Percentiles rank a stretch among this genome's conserved stretches.
Evolutionary conservation across 2,329 filamentous ascomycete species (phyloP).

Genomic region (Cladosporium oxysporum): DNA sequence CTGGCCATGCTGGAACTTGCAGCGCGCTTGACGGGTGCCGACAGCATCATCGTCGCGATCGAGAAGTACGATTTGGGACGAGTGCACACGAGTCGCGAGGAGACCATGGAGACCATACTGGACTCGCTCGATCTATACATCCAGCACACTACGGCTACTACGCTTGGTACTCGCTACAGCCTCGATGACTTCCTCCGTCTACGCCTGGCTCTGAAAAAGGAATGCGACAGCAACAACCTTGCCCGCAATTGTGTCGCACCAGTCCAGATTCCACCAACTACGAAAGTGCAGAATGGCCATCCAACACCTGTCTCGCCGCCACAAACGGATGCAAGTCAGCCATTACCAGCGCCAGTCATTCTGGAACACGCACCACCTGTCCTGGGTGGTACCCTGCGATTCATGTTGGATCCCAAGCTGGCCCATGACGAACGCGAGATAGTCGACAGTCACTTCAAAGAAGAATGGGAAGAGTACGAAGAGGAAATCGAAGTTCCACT

Average conservation of each 20-base stretch:
- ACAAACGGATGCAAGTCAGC: conserved; percentile 26
- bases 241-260: conserved; percentile 60
- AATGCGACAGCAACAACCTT: conserved; percentile 64
- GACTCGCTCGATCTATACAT: conserved; percentile 93
- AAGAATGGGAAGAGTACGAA: conserved; percentile 75
- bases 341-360: conserved; percentile 21
- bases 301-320: conserved; percentile 39
- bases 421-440: conserved; percentile 70
- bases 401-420: conserved; percentile 79
- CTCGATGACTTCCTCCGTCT: conserved; percentile 80
- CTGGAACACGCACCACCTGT: conserved; percentile 13
- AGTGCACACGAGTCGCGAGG: conserved; percentile 47
- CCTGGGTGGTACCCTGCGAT: conserved; percentile 71
- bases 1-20: conserved; percentile 81
- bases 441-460: conserved; percentile 68
- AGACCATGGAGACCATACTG: conserved; percentile 74
- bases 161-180: conserved; percentile 70
- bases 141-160: conserved; percentile 73
- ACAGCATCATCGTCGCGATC: conserved; percentile 28
- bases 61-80: conserved; percentile 49
- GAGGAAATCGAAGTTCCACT: conserved; percentile 67
- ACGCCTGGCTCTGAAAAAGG: conserved; percentile 82
- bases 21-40: conserved; percentile 57
- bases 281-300: conserved; percentile 32
- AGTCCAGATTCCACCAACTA: conserved; percentile 4